Evolutionary conservation across 2,329 filamentous ascomycete genomes (phyloP).

Genomic region (Cladosporium sp.): DNA sequence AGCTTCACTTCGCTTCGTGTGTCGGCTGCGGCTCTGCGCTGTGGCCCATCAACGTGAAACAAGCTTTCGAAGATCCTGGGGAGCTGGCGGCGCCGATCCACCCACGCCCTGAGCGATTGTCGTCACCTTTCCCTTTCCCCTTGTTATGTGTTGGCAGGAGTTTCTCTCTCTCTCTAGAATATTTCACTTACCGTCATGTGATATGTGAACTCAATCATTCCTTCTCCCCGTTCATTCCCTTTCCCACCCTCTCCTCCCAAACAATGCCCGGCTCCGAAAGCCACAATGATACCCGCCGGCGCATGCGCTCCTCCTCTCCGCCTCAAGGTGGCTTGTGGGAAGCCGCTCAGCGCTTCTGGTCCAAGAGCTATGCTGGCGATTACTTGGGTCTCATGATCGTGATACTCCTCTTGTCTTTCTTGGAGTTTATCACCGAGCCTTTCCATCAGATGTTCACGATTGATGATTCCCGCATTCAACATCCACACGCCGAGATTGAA

Average conservation of each 20-base stretch:
- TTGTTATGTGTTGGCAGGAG: too few relatives aligned
- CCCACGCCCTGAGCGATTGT: neutral
- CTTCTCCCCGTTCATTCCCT: neutral
- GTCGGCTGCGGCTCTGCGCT: neutral
- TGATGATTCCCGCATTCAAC: constrained; percentile 77
- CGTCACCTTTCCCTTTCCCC: too few relatives aligned
- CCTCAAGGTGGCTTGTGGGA: constrained; percentile 16
- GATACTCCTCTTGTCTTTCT: constrained; percentile 59
- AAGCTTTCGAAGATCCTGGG: neutral
- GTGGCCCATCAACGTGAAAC: neutral
- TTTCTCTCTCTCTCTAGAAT: neutral
- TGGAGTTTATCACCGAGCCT: constrained; percentile 66
- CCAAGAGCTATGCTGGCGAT: constrained; percentile 83
- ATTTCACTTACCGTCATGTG: constrained; percentile 11
- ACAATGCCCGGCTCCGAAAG: constrained; percentile 14
- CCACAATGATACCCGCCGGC: constrained; percentile 9
- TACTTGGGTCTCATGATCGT: constrained; percentile 74
- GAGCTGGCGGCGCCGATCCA: neutral
- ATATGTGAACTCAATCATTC: neutral
- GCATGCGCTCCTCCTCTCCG: constrained; percentile 10
- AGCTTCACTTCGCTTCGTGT: too few relatives aligned
- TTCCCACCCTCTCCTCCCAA: neutral
- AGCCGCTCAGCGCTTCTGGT: constrained; percentile 21
- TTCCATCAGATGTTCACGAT: constrained; percentile 95
- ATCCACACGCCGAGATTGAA: constrained; percentile 78